Percentiles rank a stretch among this genome's conserved stretches.
Evolutionary conservation across 495 filamentous ascomycete genomes (phyloP).

Genomic region (Jackrogersella multiformis): DNA sequence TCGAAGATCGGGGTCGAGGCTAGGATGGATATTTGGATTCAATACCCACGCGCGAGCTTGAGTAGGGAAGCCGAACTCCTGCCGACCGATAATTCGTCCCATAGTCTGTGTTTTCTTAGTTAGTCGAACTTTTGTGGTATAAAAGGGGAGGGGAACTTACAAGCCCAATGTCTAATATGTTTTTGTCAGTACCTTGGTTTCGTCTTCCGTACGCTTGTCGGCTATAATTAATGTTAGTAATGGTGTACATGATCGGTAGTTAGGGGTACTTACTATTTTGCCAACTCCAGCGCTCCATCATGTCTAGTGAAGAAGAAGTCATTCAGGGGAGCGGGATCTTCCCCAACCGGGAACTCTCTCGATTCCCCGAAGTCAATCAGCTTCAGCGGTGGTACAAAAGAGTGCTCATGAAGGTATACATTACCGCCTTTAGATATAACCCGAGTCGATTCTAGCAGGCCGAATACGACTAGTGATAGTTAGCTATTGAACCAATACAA

Average conservation of each 20-base stretch:
- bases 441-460: not conserved
- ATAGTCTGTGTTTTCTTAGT: not conserved
- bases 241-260: not conserved
- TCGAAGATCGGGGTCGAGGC: slow-evolving; percentile 1
- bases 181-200: not conserved
- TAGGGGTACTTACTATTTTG: not conserved
- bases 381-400: not conserved
- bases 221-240: not conserved
- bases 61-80: not conserved
- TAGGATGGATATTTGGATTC: not conserved
- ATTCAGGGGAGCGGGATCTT: not conserved
- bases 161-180: not conserved
- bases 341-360: not conserved
- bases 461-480: not conserved
- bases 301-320: not conserved
- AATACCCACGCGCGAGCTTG: not conserved
- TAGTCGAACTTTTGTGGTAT: not conserved
- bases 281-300: not conserved
- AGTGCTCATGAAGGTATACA: not conserved
- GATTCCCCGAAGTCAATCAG: slow-evolving; percentile 19
- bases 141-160: not conserved
- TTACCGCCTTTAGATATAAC: not conserved
- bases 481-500: not conserved
- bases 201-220: not conserved
- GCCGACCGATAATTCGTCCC: not conserved